Evolutionary conservation across 345 rosid species (phyloP), one percentile per base, ranked within the genome.

Genomic region (Corchorus capsularis): DNA sequence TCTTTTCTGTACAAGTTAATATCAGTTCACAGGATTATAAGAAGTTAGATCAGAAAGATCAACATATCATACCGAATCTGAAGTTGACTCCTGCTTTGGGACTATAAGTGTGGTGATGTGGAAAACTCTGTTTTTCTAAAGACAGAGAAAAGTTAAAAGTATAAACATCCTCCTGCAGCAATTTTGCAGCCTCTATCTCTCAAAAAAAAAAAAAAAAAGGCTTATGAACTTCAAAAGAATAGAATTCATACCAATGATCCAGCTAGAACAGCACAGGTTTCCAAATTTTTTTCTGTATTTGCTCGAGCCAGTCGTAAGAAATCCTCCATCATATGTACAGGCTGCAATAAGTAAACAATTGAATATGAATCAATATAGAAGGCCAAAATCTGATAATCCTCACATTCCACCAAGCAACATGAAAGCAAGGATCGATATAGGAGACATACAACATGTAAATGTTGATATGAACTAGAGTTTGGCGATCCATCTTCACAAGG

Each of bases 31-130:
- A 63, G 6, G 19, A 64, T 43, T 5, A 64, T 0, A 50, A 20
- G 45, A 15, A 17, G 4, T 17, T 15, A 43, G 19, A 50, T 45
- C 8, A 63, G 35, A 64, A 6, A 34, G 13, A n/a, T 22, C 53
- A 1, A 77, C 0, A 43, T 45, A 73, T 69, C 82, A 43, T 91
- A 93, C 98, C 79, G 93, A 88, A 91, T 94, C 98, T 50, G 98
- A 91, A 64, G 98, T 94, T 35, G 97, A 88, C 81, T 94, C 97
- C 82, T 94, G 98, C 92, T 94, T 94, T 63, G 97, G 98, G 78
- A 94, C 81, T 72, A 92, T 93, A 76, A 94, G 98, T 3, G 90
- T 90, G 45, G 94, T 94, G 76, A 94, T 91, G 63, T 94, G 93
- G 82, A 94, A 94, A 60, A 91, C 93, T 85, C 90, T 90, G 85